phyloP scores from a whole-genome alignment of 1,284 basidiomycete genomes.

The Pisolithus thermaeus region DNA sequence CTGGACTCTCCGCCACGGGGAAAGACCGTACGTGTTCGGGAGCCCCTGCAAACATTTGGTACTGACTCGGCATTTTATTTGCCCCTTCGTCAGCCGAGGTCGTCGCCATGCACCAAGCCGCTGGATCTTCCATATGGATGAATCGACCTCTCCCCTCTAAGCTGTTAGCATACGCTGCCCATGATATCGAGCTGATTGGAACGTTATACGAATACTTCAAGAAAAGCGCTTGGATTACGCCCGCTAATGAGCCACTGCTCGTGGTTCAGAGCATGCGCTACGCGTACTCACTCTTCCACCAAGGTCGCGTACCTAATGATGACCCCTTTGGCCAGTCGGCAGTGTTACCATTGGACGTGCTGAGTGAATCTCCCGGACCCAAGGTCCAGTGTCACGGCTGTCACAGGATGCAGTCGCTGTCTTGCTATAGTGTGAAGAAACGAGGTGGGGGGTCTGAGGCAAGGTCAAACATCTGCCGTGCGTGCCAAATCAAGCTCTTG shows the following conservation, averaged over 20 bases:
- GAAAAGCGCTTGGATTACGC: slow-evolving; percentile 27
- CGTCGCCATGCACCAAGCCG: slow-evolving; percentile 32
- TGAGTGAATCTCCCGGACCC: slow-evolving; percentile 21
- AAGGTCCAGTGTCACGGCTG: slow-evolving; percentile 21
- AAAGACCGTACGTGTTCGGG: slow-evolving; percentile 22
- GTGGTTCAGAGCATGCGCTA: slow-evolving; percentile 26
- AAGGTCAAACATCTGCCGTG: slow-evolving; percentile 22
- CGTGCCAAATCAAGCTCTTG: slow-evolving; percentile 29
- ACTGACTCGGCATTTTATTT: not conserved
- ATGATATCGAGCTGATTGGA: slow-evolving; percentile 37
- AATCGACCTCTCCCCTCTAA: slow-evolving; percentile 30
- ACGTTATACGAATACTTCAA: slow-evolving; percentile 32
- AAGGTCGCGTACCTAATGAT: slow-evolving; percentile 20
- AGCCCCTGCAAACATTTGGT: not conserved
- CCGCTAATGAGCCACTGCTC: slow-evolving; percentile 7
- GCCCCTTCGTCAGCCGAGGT: slow-evolving; percentile 27
- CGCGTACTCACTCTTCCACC: slow-evolving; percentile 21
- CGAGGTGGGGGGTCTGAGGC: slow-evolving; percentile 15
- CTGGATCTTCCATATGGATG: slow-evolving; percentile 31
- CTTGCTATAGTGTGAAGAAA: slow-evolving; percentile 17
- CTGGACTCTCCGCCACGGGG: slow-evolving; percentile 16
- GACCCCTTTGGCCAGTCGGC: slow-evolving; percentile 20
- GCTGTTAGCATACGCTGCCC: slow-evolving; percentile 36
- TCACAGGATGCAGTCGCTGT: slow-evolving; percentile 23
- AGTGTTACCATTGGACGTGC: slow-evolving; percentile 23